Conservation (phyloP, 179 eudicot species). For the Amaranthus tricolor region DNA sequence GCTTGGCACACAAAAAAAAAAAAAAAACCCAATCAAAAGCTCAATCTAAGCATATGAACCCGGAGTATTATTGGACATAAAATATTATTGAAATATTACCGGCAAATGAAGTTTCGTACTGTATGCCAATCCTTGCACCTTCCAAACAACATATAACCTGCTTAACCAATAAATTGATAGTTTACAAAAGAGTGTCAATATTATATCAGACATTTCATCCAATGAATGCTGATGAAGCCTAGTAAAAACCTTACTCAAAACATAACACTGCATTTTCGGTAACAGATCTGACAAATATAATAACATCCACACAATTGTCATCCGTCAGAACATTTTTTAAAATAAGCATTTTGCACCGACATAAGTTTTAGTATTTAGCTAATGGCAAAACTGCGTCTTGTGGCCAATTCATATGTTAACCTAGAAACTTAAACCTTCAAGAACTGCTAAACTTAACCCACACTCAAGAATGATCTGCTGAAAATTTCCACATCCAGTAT, state of each 20-base stretch:
- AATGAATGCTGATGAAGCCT: background rate
- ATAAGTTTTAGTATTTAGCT: background rate
- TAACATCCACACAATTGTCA: background rate
- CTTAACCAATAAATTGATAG: conserved; percentile 18
- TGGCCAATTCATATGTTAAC: background rate
- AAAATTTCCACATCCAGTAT: background rate
- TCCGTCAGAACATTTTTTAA: background rate
- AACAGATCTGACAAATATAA: background rate
- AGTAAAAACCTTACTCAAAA: background rate
- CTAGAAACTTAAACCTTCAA: background rate
- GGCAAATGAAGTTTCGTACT: conserved; percentile 92
- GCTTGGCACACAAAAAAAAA: too few relatives aligned
- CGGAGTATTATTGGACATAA: too few relatives aligned
- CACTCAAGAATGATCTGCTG: background rate
- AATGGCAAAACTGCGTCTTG: background rate
- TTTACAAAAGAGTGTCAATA: background rate
- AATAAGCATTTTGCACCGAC: background rate
- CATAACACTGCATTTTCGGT: background rate
- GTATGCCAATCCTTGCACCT: conserved; percentile 97
- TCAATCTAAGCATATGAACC: too few relatives aligned
- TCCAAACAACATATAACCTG: conserved; percentile 92
- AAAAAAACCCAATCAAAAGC: too few relatives aligned
- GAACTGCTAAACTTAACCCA: background rate
- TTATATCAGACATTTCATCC: background rate
- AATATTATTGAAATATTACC: conserved; percentile 40